Percentiles rank a stretch among this genome's conserved stretches.
phyloP scores from a whole-genome alignment of 1,284 basidiomycete genomes.

The Marasmius sp. region DNA sequence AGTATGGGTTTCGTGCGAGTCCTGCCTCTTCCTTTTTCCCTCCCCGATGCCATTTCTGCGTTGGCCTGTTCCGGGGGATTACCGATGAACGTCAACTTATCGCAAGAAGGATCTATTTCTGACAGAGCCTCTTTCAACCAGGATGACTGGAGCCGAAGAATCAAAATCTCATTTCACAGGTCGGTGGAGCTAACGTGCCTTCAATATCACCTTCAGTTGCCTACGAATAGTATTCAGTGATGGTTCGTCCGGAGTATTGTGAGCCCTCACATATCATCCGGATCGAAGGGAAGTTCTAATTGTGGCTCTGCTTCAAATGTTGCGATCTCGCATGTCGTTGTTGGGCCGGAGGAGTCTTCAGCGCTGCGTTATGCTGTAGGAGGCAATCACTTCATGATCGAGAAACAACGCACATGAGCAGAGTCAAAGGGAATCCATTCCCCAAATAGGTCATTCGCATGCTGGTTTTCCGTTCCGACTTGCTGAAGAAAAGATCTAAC shows the following conservation, averaged over 20 bases:
- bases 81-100: constrained; percentile 81
- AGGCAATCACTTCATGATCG: constrained; percentile 6
- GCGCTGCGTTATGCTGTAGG: constrained; percentile 49
- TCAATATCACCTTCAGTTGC: constrained; percentile 82
- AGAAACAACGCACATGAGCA: constrained; percentile 69
- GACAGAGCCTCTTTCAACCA: constrained; percentile 92
- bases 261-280: constrained; percentile 57
- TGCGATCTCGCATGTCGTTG: constrained; percentile 85
- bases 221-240: constrained; percentile 35
- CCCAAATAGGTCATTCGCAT: constrained; percentile 86
- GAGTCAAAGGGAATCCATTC: constrained; percentile 73
- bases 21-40: constrained; percentile 27
- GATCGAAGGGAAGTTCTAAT: constrained; percentile 79
- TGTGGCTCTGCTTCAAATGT: constrained; percentile 85
- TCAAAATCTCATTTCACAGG: not conserved
- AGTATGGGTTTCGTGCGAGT: constrained; percentile 56
- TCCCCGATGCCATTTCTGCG: constrained; percentile 21
- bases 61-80: constrained; percentile 47
- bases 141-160: constrained; percentile 58
- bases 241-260: constrained; percentile 1
- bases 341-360: constrained; percentile 82
- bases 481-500: constrained; percentile 55
- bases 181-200: constrained; percentile 42
- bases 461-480: constrained; percentile 67
- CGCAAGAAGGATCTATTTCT: constrained; percentile 83